Evolutionary conservation across 2,329 filamentous ascomycete genomes (phyloP).

Genomic region (Cyanodermella asteris): DNA sequence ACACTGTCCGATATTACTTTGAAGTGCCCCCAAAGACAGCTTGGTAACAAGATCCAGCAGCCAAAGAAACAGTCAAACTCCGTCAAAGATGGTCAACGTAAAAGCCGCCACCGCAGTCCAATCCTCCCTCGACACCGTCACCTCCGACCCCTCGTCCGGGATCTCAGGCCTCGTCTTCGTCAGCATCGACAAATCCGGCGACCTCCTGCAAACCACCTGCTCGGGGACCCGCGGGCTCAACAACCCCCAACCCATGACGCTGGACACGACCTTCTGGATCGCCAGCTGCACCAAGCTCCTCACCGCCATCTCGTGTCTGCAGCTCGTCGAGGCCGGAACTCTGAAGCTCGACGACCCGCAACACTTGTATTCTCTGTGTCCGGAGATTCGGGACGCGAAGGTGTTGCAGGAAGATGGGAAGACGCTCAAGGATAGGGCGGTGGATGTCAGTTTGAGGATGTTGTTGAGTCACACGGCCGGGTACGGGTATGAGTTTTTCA

Average conservation of each 20-base stretch:
- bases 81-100: too few species aligned
- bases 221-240: slow-evolving; percentile 24
- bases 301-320: slow-evolving; percentile 23
- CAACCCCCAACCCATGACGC: slow-evolving; percentile 29
- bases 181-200: slow-evolving; percentile 25
- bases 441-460: slow-evolving; percentile 34
- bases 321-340: slow-evolving; percentile 22
- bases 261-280: slow-evolving; percentile 39
- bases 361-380: slow-evolving; percentile 18
- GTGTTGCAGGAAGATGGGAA: slow-evolving; percentile 17
- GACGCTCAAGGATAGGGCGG: slow-evolving; percentile 20
- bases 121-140: slow-evolving; percentile 4
- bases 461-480: slow-evolving; percentile 27
- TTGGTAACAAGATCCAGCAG: too few species aligned
- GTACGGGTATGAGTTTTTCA: slow-evolving; percentile 28
- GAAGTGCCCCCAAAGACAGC: too few species aligned
- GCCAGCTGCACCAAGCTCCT: slow-evolving; percentile 29
- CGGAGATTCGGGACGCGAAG: slow-evolving; percentile 21
- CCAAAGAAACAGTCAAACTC: too few species aligned
- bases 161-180: slow-evolving; percentile 26
- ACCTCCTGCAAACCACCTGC: slow-evolving; percentile 26
- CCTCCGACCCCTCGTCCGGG: slow-evolving; percentile 15
- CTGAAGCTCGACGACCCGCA: slow-evolving; percentile 20
- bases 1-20: too few species aligned
- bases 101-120: slow-evolving; percentile 2